Conservation (phyloP, 495 filamentous ascomycete genomes). For the Trichoderma orchidacearum region DNA sequence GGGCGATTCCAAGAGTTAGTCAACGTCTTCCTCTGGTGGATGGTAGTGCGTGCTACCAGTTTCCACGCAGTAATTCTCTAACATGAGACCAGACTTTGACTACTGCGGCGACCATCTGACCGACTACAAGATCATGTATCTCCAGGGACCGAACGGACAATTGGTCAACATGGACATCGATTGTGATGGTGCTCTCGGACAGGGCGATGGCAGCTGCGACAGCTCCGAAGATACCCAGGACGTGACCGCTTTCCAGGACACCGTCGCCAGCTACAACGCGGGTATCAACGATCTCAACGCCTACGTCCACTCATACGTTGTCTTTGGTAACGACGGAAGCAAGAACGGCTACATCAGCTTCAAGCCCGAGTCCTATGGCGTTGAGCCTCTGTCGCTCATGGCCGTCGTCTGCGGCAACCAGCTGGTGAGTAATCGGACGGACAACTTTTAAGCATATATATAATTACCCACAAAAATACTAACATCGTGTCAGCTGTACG, state of each 20-base stretch:
- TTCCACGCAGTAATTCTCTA: background rate
- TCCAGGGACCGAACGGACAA: slow-evolving; percentile 16
- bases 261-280: slow-evolving; percentile 23
- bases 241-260: slow-evolving; percentile 39
- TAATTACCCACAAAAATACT: background rate
- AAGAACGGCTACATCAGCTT: slow-evolving; percentile 28
- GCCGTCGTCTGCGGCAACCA: slow-evolving; percentile 46
- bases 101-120: slow-evolving; percentile 25
- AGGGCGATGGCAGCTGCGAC: slow-evolving; percentile 33
- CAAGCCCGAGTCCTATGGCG: slow-evolving; percentile 33
- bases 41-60: background rate
- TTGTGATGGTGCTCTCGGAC: slow-evolving; percentile 45
- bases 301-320: slow-evolving; percentile 49
- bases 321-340: slow-evolving; percentile 44
- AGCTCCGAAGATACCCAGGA: slow-evolving; percentile 37
- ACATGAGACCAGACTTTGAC: slow-evolving; percentile 7
- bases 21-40: no score
- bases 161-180: slow-evolving; percentile 51
- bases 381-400: slow-evolving; percentile 48
- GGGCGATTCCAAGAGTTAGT: slow-evolving; percentile 12
- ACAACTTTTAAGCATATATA: background rate
- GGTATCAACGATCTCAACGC: slow-evolving; percentile 45
- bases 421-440: slow-evolving; percentile 28
- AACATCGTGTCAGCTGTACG: slow-evolving; percentile 33
- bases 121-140: slow-evolving; percentile 20